These are phyloP conservation scores for Comarum palustre DNA, from an alignment of 306 rosid genomes.

Conservation along the genomic window DNA sequence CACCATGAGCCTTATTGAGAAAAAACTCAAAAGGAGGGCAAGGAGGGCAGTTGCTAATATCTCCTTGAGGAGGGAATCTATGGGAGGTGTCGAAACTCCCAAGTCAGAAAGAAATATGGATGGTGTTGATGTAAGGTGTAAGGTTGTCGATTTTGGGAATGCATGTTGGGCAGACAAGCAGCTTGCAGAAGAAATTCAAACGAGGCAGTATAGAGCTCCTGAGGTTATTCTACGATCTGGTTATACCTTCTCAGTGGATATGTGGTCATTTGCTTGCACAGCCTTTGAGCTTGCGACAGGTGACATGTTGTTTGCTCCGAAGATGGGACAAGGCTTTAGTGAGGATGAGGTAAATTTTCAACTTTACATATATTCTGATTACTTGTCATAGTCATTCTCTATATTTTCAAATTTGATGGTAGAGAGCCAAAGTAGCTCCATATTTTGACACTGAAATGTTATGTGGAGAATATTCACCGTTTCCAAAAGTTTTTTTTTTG, in stretches of 20 bases:
- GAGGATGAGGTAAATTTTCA: constrained; percentile 81
- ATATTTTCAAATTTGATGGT: background rate
- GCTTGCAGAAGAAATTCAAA: constrained; percentile 79
- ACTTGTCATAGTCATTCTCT: background rate
- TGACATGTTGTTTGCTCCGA: constrained; percentile 90
- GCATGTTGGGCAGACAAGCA: constrained; percentile 83
- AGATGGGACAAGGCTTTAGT: constrained; percentile 68
- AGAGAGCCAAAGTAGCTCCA: background rate
- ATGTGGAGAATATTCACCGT: background rate
- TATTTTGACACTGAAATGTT: background rate
- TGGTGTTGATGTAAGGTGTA: constrained; percentile 77
- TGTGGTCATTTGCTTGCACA: constrained; percentile 95
- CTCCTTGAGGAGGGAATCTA: constrained; percentile 62
- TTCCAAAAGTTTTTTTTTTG: background rate
- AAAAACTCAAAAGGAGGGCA: constrained; percentile 81
- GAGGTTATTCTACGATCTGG: constrained; percentile 82
- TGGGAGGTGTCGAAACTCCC: constrained; percentile 58
- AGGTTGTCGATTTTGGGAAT: constrained; percentile 92
- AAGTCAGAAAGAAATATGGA: constrained; percentile 59
- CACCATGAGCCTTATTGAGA: constrained; percentile 66
- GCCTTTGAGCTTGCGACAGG: constrained; percentile 97
- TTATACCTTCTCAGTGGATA: constrained; percentile 76
- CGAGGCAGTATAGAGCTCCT: constrained; percentile 96
- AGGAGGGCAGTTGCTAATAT: constrained; percentile 87
- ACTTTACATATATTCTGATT: background rate